Evolutionary conservation across 2,329 filamentous ascomycete genomes (phyloP), one percentile per base, ranked within the genome.

Genomic region (Cladosporium sp.): DNA sequence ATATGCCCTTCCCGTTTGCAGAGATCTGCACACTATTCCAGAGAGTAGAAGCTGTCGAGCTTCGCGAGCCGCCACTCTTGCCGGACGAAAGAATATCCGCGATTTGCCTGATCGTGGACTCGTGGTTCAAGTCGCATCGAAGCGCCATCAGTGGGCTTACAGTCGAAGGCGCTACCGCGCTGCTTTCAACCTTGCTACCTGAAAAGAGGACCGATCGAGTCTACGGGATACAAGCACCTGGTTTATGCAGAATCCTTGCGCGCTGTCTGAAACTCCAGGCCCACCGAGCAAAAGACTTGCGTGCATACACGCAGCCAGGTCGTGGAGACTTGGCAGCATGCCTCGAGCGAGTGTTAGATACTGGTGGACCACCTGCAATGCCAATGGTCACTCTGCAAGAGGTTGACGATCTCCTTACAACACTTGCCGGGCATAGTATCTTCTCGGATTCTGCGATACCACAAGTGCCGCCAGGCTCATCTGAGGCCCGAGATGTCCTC

Each of bases 141-240:
- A 76, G 78, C 18, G 77, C 78, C 1, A 83, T 96, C 18, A 80
- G 88, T 73, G 80, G 83, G 0, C 79, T 85, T 8, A 81, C 84
- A 32, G 86, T 86, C 1, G 81, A 88, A 11, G 70, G 70, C 72
- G 81, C 83, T 1, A 80, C 86, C 1, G 89, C 91, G 2, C 79
- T 97, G 1, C 80, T 96, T 0, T 93, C 91, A 1, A 88, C 89
- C 2, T 78, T 97, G 0, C 84, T 96, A 0, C 92, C 93, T 0
- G 89, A 93, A 68, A 88, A 85, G 69, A 84, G 92, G 63, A 88
- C 87, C 2, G 92, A 96, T 74, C 86, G 92, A 32, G 90, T 94
- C 1, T 96, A 93, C 75, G 85, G 83, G 44, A 82, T 96, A 1
- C 87, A 91, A 73, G 80, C 86, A 34, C 74, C 79, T 10, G 83